Base-by-base conservation (phyloP, 306 rosid species). In the Casuarina glauca region DNA sequence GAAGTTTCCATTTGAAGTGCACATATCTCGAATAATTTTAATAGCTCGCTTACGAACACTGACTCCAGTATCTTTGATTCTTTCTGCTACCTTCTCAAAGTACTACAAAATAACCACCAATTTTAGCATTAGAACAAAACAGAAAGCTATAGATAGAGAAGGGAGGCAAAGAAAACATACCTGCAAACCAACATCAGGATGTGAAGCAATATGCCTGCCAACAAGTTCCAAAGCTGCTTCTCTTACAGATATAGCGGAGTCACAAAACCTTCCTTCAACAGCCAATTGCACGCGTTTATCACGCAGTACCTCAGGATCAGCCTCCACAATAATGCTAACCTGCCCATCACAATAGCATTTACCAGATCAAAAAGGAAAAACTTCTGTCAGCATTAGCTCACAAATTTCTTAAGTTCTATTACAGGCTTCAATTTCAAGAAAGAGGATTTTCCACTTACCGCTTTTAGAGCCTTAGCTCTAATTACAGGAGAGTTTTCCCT, bases 141-240 rank as follows among this genome's bases (percentile, higher is more conserved):
- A 66, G 58, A 45, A 64, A 49, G 46, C 36, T 78, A 45, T 50
- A 69, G 19, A 74, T 52, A 66, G 69, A 50, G 57, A 50, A 77
- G 75, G 70, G 74, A 80, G 45, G 44, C 66, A 55, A 80, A 54
- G 26, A 16, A 49, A 63, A 63, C 88, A 72, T 76, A 95, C 99
- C 98, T 95, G 87, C 86, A 95, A 93, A 82, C 99, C 97, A 82
- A 93, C 98, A 88, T 88, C 98, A 48, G 99, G 99, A 85, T 95
- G 99, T 0, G 99, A 95, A 81, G 99, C 93, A 84, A 95, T 95
- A 86, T 95, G 99, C 88, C 97, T 90, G 74, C 99, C 97, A 42
- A 95, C 99, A 80, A 95, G 99, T 84, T 95, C 99, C 91, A 95
- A 77, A 55, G 99, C 98, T 60, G 99, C 99, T 90, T 95, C 99